Evolutionary conservation across 306 rosid species (phyloP), one percentile per base, ranked within the genome.

Genomic region (Carpinus viminea): DNA sequence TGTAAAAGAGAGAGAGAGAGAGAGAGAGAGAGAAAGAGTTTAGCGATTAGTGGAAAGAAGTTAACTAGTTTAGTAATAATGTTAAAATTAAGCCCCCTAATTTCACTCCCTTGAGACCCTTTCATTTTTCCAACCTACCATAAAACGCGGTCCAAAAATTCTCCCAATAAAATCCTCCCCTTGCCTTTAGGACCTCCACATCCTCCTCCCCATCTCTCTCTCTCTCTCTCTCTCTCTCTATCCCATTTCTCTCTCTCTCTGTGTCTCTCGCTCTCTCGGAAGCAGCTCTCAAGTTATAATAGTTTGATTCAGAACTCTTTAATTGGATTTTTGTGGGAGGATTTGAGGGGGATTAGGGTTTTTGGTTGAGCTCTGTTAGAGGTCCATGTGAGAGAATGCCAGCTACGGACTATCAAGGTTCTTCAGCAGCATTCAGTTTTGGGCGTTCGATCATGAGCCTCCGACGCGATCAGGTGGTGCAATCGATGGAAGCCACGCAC

Each of bases 391-490:
- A 89, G 76, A 89, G 73, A 85, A 92, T 94, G 97, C 96, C 91
- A 7, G 86, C 92, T 0, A 80, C 93, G 69, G 93, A 88, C 74
- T 83, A 74, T 52, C 89, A 85, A 68, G 89, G 89, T 79, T 90
- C 95, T 59, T 83, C 98, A 28, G 86, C 88, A 34, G 82, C 89
- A 5, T 76, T 86, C 65, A 47, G 78, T 66, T 66, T 89, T 24
- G 92, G 97, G 16, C 96, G 98, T 56, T 86, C 98, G 17, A 71
- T 87, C 62, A 53, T 82, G 73, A 81, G 74, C 81, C 80, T 76
- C 48, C 83, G 90, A 13, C 93, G 88, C 0, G 84, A 74, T 62
- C 82, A 83, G 71, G 70, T 84, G 66, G 47, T 68, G 15, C 91
- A 88, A 70, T 83, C 91, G 34, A 84, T 92, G 86, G 93, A 88